Base-by-base conservation (phyloP, 768 basidiomycete genomes). In the Boletus vinaceobasis region DNA sequence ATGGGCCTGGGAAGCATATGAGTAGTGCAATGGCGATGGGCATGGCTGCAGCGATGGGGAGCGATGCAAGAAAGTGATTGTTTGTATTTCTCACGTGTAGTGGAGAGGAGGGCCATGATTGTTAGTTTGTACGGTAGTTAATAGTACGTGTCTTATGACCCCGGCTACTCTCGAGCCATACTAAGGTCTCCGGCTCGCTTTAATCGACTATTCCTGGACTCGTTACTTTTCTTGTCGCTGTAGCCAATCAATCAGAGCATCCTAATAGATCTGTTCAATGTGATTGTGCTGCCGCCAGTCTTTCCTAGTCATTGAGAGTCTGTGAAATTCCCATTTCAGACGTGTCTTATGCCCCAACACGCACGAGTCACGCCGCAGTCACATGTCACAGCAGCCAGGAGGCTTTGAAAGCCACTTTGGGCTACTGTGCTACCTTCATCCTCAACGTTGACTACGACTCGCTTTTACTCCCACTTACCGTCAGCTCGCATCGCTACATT, bases 41-140 rank as follows among this genome's bases (percentile, higher is more conserved):
- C n/a, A 79, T 89, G 83, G 86, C 86, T 39, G 81, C 85, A 13
- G 79, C 80, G 0, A 73, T 89, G 75, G 87, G 85, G 11, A 62
- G 46, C 46, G 60, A 56, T n/a, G 57, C 59, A 29, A 56, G 58
- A 37, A 53, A 51, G 39, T 70, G 40, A 64, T 45, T 0, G 23
- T 23, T 7, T 43, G 37, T 32, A 35, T 26, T 40, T 36, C 23
- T 8, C 23, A 21, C 17, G 26, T 21, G 32, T 27, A 27, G 6
- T 35, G 33, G 46, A 29, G 21, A 14, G n/a, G n/a, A n/a, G n/a
- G n/a, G n/a, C n/a, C n/a, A n/a, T n/a, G n/a, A n/a, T n/a, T n/a
- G n/a, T n/a, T n/a, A n/a, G n/a, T n/a, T n/a, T n/a, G n/a, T 26
- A 53, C 7, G 19, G 6, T 53, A 39, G 26, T 8, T 26, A 29